Percentiles rank a stretch among this genome's conserved stretches.
phyloP scores from a whole-genome alignment of 805 yeast species.

The Starmera dryadoides region DNA sequence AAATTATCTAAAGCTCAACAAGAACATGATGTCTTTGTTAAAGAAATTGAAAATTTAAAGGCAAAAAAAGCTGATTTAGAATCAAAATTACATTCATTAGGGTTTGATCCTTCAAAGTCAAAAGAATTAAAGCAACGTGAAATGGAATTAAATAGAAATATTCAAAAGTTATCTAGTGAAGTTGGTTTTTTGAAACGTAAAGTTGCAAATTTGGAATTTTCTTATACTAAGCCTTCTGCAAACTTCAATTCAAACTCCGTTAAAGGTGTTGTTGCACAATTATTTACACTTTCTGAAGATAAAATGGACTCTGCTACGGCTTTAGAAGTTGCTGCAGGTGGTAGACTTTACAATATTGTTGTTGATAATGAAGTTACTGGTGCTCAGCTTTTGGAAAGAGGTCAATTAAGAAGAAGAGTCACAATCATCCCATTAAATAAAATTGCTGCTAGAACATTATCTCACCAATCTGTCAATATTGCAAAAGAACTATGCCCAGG shows the following conservation, averaged over 20 bases:
- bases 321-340: constrained; percentile 91
- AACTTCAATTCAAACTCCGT: constrained; percentile 57
- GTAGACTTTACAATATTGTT: constrained; percentile 78
- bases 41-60: constrained; percentile 36
- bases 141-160: constrained; percentile 32
- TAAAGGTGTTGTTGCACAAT: constrained; percentile 84
- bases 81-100: constrained; percentile 38
- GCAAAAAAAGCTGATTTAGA: constrained; percentile 31
- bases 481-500: constrained; percentile 80
- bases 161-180: constrained; percentile 36
- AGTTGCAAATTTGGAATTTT: constrained; percentile 70
- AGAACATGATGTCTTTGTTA: constrained; percentile 34
- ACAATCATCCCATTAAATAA: constrained; percentile 91
- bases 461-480: constrained; percentile 41
- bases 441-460: constrained; percentile 55
- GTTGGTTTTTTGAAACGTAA: constrained; percentile 51
- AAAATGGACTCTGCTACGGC: constrained; percentile 67
- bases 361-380: constrained; percentile 86
- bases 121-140: constrained; percentile 41
- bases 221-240: constrained; percentile 57
- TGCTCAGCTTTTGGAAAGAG: constrained; percentile 71
- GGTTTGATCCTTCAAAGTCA: constrained; percentile 45
- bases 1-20: constrained; percentile 45
- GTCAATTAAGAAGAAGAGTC: constrained; percentile 71
- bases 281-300: constrained; percentile 55